phyloP scores from a whole-genome alignment of 2,329 filamentous ascomycete species.

The Fusarium torulosum region DNA sequence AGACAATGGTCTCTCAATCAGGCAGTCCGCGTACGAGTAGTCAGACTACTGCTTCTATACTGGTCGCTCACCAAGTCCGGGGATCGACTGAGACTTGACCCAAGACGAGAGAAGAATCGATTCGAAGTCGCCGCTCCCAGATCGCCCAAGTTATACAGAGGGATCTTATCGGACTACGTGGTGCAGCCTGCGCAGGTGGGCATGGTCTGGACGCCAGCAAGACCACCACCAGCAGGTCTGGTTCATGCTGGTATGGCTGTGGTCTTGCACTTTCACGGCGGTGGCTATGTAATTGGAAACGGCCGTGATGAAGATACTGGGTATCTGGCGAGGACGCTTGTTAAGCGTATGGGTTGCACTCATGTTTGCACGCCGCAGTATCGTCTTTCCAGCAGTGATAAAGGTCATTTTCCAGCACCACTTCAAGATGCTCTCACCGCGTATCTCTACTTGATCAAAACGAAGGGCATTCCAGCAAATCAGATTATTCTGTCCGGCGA shows the following conservation, averaged over 20 bases:
- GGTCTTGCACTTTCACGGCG: constrained; percentile 39
- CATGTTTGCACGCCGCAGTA: constrained; percentile 44
- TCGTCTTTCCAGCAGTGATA: constrained; percentile 34
- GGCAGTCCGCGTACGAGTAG: constrained; percentile 36
- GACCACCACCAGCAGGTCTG: constrained; percentile 27
- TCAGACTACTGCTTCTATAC: constrained; percentile 37
- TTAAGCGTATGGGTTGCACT: constrained; percentile 36
- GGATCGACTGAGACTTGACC: constrained; percentile 17
- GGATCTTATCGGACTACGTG: constrained; percentile 8
- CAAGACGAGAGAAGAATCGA: constrained; percentile 32
- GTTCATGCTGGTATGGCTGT: constrained; percentile 23
- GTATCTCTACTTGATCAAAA: constrained; percentile 26
- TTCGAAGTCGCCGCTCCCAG: constrained; percentile 34
- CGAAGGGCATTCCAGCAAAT: constrained; percentile 24
- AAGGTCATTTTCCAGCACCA: constrained; percentile 37
- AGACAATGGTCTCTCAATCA: constrained; percentile 33
- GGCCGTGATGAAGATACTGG: constrained; percentile 43
- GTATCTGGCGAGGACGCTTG: constrained; percentile 22
- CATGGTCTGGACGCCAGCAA: constrained; percentile 41
- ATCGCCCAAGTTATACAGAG: constrained; percentile 36
- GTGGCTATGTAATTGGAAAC: constrained; percentile 39
- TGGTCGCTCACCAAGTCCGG: constrained; percentile 37
- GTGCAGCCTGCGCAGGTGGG: constrained; percentile 28
- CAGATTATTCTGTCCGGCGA: constrained; percentile 39
- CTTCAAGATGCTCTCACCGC: constrained; percentile 40